Percentiles rank a stretch among this genome's conserved stretches.
Evolutionary conservation across 495 filamentous ascomycete species (phyloP).

Genomic region (Aspergillus bridgeri): DNA sequence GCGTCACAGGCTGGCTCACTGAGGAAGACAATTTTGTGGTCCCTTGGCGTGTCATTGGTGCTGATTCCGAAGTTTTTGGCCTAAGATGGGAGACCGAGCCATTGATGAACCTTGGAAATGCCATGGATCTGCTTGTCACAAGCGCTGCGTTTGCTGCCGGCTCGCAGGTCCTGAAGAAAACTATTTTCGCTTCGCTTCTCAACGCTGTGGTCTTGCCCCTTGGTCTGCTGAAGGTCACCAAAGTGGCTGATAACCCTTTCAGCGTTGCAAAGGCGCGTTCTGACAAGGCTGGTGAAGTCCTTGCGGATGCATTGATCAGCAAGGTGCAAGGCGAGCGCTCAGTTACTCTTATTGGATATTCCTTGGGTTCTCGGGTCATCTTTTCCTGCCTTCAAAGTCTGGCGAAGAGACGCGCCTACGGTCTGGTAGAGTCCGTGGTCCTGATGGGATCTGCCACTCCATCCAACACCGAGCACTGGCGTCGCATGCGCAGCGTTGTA

Average conservation of each 20-base stretch:
- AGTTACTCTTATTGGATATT: constrained; percentile 84
- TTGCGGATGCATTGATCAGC: constrained; percentile 86
- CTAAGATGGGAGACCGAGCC: constrained; percentile 81
- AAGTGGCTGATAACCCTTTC: constrained; percentile 88
- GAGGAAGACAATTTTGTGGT: constrained; percentile 63
- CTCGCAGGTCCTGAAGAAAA: constrained; percentile 70
- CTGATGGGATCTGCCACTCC: constrained; percentile 82
- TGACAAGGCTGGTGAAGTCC: constrained; percentile 80
- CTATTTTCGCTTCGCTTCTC: constrained; percentile 69
- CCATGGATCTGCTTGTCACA: constrained; percentile 69
- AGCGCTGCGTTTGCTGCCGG: constrained; percentile 78
- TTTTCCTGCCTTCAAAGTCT: constrained; percentile 76
- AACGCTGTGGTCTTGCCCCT: constrained; percentile 73
- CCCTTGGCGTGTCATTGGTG: constrained; percentile 73
- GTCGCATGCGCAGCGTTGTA: constrained; percentile 66
- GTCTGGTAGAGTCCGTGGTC: constrained; percentile 79
- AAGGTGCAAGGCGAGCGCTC: constrained; percentile 86
- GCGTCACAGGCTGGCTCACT: constrained; percentile 78
- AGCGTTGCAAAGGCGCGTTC: constrained; percentile 73
- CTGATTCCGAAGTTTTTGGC: constrained; percentile 72
- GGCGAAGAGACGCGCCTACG: constrained; percentile 75
- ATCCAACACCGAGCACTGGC: constrained; percentile 61
- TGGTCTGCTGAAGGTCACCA: constrained; percentile 70
- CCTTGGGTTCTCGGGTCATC: constrained; percentile 84
- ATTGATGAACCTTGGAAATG: constrained; percentile 70